Evolutionary conservation across 768 basidiomycete genomes (phyloP).

Genomic region (Phlegmacium glaucopus): DNA sequence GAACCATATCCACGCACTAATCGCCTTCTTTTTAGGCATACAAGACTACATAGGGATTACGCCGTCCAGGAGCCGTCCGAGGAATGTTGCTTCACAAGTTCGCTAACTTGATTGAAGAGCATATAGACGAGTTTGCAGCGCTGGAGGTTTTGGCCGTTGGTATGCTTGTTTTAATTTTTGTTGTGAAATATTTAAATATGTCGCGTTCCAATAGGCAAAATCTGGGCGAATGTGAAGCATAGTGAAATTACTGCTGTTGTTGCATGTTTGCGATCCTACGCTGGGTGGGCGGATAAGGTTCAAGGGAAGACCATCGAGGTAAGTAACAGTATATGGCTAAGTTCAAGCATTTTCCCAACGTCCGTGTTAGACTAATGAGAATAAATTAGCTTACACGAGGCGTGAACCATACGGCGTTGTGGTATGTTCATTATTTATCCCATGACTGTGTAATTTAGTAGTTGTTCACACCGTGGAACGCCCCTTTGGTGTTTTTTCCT

Average conservation of each 20-base stretch:
- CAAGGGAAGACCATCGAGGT: constrained; percentile 66
- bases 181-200: not conserved
- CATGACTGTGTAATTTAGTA: not conserved
- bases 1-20: too few species aligned
- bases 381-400: constrained; percentile 63
- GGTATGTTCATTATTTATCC: not conserved
- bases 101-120: constrained; percentile 25
- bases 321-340: constrained; percentile 54
- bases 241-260: constrained; percentile 47
- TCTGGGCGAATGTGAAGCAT: constrained; percentile 43
- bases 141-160: constrained; percentile 51
- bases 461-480: constrained; percentile 68
- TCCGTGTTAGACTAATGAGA: constrained; percentile 44
- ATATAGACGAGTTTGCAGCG: constrained; percentile 27
- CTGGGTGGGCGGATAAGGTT: constrained; percentile 85
- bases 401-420: constrained; percentile 61
- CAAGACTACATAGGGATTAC: constrained; percentile 66
- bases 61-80: constrained; percentile 39
- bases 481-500: constrained; percentile 24
- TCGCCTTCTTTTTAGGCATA: too few species aligned
- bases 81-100: constrained; percentile 28
- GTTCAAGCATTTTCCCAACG: constrained; percentile 62
- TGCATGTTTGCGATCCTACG: constrained; percentile 66
- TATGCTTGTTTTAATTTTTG: too few species aligned
- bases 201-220: constrained; percentile 41